Conservation (phyloP, 345 rosid genomes). For the Citropsis articulata region DNA sequence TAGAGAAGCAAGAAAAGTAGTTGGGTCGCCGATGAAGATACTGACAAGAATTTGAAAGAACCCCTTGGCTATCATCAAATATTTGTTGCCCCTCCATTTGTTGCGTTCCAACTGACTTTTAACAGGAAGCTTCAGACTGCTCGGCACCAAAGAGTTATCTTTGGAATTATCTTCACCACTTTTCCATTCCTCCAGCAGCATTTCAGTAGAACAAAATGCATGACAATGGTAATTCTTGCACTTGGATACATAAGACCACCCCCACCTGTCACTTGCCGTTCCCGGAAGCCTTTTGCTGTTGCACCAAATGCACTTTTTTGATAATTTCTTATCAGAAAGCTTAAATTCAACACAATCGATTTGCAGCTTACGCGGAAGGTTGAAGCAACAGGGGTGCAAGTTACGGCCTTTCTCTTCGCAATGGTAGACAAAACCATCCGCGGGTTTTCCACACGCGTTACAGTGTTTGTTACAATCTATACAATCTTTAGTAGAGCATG, state of each 20-base stretch:
- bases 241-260: slow-evolving; percentile 11
- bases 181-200: neutral
- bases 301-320: neutral
- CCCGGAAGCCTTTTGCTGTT: neutral
- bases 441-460: neutral
- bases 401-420: neutral
- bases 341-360: neutral
- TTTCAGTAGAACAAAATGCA: neutral
- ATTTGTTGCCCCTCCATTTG: neutral
- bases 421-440: neutral
- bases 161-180: neutral
- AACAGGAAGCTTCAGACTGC: neutral
- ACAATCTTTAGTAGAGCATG: neutral
- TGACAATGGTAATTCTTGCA: slow-evolving; percentile 6
- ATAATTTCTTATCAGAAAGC: neutral
- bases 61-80: neutral
- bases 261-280: neutral
- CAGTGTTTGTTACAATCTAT: neutral
- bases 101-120: neutral
- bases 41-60: neutral
- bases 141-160: neutral
- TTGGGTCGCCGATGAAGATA: neutral
- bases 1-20: neutral
- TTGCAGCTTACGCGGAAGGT: neutral
- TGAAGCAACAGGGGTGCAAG: slow-evolving; percentile 10